phyloP scores from a whole-genome alignment of 495 filamentous ascomycete species.

The Beverwykella pulmonaria region DNA sequence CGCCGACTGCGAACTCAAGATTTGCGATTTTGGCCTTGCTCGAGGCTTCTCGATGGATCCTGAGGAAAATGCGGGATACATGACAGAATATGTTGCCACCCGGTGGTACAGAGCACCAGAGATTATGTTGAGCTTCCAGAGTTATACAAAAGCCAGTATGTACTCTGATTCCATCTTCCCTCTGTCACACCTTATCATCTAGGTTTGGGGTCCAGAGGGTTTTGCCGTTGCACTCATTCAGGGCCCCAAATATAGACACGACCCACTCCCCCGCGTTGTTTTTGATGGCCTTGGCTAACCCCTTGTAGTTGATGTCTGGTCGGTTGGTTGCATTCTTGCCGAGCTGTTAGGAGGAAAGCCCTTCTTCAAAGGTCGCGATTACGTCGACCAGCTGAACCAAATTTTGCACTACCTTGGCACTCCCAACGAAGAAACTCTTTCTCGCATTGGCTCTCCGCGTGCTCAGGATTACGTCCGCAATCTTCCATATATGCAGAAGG shows the following conservation, averaged over 20 bases:
- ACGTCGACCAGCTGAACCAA: constrained; percentile 98
- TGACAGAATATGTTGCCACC: constrained; percentile 99
- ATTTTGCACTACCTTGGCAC: constrained; percentile 98
- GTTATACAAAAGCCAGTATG: constrained; percentile 93
- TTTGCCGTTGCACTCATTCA: background rate
- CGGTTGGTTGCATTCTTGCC: constrained; percentile 95
- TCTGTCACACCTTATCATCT: background rate
- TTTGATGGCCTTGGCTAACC: constrained; percentile 29
- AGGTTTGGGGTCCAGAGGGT: background rate
- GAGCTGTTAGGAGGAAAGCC: constrained; percentile 94
- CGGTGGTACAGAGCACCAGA: constrained; percentile 99
- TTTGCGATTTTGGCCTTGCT: constrained; percentile 96
- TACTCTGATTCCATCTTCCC: constrained; percentile 2
- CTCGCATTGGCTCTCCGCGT: constrained; percentile 90
- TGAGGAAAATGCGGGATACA: constrained; percentile 99
- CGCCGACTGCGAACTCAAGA: constrained; percentile 98
- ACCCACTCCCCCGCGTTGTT: constrained; percentile 16
- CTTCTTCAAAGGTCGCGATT: constrained; percentile 99
- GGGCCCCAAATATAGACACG: constrained; percentile 19
- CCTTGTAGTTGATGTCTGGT: constrained; percentile 90
- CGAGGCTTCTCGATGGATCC: constrained; percentile 83
- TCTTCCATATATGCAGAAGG: constrained; percentile 93
- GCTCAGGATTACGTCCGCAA: constrained; percentile 99
- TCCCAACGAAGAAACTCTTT: constrained; percentile 91
- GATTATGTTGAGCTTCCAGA: constrained; percentile 99